Percentiles rank a stretch among this genome's conserved stretches.
Conservation (phyloP, 768 basidiomycete species). For the Auricularia cornea region DNA sequence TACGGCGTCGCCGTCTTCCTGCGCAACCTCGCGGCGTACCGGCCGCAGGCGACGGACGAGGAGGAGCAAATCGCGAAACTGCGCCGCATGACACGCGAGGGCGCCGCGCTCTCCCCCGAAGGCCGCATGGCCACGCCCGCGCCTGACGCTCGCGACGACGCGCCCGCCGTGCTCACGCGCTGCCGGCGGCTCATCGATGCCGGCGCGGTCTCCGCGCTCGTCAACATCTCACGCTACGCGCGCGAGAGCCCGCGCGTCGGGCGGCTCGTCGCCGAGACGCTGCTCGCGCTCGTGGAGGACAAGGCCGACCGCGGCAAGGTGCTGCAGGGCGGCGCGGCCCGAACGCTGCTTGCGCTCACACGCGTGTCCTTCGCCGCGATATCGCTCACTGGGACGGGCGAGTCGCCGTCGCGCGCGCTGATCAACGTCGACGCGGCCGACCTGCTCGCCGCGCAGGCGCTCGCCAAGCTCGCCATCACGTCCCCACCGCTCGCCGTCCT, state of each 20-base stretch:
- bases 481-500: slow-evolving; percentile 85
- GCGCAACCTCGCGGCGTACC: slow-evolving; percentile 63
- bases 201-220: slow-evolving; percentile 58
- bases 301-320: slow-evolving; percentile 69
- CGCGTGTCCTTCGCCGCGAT: slow-evolving; percentile 26
- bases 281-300: slow-evolving; percentile 69
- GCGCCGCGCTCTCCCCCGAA: background rate
- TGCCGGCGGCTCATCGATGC: slow-evolving; percentile 48
- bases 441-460: slow-evolving; percentile 70
- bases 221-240: slow-evolving; percentile 42
- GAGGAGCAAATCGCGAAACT: slow-evolving; percentile 77
- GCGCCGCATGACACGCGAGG: slow-evolving; percentile 51
- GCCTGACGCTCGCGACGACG: slow-evolving; percentile 47
- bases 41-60: slow-evolving; percentile 66
- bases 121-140: background rate
- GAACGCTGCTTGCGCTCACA: slow-evolving; percentile 51
- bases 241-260: slow-evolving; percentile 61
- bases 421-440: slow-evolving; percentile 32
- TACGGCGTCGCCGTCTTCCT: slow-evolving; percentile 77
- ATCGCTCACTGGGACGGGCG: slow-evolving; percentile 3
- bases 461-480: slow-evolving; percentile 91
- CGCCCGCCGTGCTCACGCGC: slow-evolving; percentile 54
- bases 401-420: slow-evolving; percentile 25
- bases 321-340: slow-evolving; percentile 71
- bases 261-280: slow-evolving; percentile 45